Base-by-base conservation (phyloP, 1,139 yeast species). In the Pneumocystis jirovecii region DNA sequence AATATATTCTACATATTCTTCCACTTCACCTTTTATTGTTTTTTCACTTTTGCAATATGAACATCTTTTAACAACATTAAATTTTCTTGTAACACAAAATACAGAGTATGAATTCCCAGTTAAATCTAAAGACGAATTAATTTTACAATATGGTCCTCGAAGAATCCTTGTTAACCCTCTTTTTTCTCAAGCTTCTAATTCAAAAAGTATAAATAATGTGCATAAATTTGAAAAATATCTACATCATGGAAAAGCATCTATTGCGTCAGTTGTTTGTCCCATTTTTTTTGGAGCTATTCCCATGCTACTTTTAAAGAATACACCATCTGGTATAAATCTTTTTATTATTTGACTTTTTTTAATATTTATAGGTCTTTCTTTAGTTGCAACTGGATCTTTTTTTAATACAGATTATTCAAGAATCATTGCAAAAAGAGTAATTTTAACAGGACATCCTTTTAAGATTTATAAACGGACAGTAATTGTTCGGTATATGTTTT, bases 401-500 rank as follows among this genome's bases (percentile, higher is more conserved):
- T 80, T 88, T 72, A 90, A 89, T 73, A 83, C 91, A 63, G 97
- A 93, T 75, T 89, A 87, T 72, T 82, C 87, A 25, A 83, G 98
- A 76, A 81, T 91, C 37, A 75, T 90, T 67, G 96, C 95, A 44
- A 91, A 93, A 81, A 83, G 97, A 73, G 85, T 87, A 3, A 85
- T 93, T 10, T 78, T 95, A 68, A 93, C 98, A 0, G 98, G 98
- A 65, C 91, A 89, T 71, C 96, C 97, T 59, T 86, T 90, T 76
- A 93, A 91, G 80, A 91, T 95, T 72, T 97, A 95, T 79, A 93
- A 89, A 78, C 84, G 82, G 68, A 88, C 91, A 61, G 91, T 93
- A 67, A 93, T 98, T 2, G 83, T 93, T 67, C 85, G 98, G 71
- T 95, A 90, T 82, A 95, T 95, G 99, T 95, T 95, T 80, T 93